phyloP scores from a whole-genome alignment of 164 flowering plant genomes.

The Berberis vulgaris region DNA sequence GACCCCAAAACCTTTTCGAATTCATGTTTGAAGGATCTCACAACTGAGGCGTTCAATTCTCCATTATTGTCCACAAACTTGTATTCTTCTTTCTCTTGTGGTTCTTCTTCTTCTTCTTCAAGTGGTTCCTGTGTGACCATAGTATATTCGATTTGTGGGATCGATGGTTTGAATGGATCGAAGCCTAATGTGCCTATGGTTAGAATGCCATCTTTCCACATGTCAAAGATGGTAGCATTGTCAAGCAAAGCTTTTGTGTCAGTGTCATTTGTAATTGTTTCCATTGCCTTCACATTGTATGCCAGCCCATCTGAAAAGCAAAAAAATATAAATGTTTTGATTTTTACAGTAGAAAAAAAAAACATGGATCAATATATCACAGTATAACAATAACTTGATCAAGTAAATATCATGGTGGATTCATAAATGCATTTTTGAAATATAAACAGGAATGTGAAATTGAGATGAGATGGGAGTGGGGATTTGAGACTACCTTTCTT shows the following conservation, averaged over 20 bases:
- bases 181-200: conserved; percentile 68
- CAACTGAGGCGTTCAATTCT: conserved; percentile 26
- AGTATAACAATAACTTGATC: background rate
- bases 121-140: background rate
- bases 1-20: conserved; percentile 8
- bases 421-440: too few species aligned
- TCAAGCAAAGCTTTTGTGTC: conserved; percentile 36
- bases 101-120: conserved; percentile 6
- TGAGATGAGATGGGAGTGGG: background rate
- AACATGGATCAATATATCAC: background rate
- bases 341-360: background rate
- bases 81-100: conserved; percentile 10
- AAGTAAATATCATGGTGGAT: background rate
- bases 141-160: conserved; percentile 12
- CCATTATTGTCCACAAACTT: conserved; percentile 4
- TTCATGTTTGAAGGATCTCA: conserved; percentile 10
- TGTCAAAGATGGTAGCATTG: conserved; percentile 28
- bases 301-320: conserved; percentile 19
- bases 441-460: background rate
- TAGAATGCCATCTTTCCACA: conserved; percentile 56
- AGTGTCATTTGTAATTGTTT: conserved; percentile 12
- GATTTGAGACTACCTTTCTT: conserved; percentile 14
- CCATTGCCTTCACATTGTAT: conserved; percentile 15
- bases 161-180: conserved; percentile 21
- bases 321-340: background rate